Conservation (phyloP, 1,284 basidiomycete species). For the Leccinum ambiguum region DNA sequence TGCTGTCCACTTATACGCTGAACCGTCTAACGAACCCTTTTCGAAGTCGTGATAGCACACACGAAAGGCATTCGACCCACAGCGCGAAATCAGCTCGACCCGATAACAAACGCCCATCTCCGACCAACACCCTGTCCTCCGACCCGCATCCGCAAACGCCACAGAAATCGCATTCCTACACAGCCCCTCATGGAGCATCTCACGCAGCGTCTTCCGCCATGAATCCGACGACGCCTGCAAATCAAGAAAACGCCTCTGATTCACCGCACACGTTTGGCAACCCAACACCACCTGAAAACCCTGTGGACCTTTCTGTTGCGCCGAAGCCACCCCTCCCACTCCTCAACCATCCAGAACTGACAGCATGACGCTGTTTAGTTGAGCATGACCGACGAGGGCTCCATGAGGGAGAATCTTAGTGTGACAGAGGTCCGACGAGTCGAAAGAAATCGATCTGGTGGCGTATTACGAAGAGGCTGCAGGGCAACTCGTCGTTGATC, state of each 20-base stretch:
- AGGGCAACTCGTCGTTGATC: too few species aligned
- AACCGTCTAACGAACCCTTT: conserved; percentile 21
- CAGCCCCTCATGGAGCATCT: conserved; percentile 14
- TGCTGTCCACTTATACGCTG: conserved; percentile 22
- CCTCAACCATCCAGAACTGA: conserved; percentile 50
- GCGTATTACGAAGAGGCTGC: too few species aligned
- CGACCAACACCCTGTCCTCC: conserved; percentile 30
- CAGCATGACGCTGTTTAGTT: conserved; percentile 11
- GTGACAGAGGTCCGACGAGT: too few species aligned
- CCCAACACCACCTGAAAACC: conserved; percentile 33
- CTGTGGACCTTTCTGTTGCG: conserved; percentile 25
- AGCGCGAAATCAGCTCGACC: conserved; percentile 17
- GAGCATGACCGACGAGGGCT: too few species aligned
- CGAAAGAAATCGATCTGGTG: too few species aligned
- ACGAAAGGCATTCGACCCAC: conserved; percentile 16
- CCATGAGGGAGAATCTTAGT: too few species aligned
- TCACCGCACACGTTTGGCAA: conserved; percentile 42
- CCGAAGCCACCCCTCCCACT: conserved; percentile 50
- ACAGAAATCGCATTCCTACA: conserved; percentile 24
- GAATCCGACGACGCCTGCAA: conserved; percentile 26
- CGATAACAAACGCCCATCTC: conserved; percentile 27
- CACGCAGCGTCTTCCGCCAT: conserved; percentile 15
- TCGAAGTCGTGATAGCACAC: conserved; percentile 9
- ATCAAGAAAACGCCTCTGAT: conserved; percentile 24
- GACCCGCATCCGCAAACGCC: conserved; percentile 29